Conservation (phyloP, 768 basidiomycete genomes). For the Plicaturopsis crispa region DNA sequence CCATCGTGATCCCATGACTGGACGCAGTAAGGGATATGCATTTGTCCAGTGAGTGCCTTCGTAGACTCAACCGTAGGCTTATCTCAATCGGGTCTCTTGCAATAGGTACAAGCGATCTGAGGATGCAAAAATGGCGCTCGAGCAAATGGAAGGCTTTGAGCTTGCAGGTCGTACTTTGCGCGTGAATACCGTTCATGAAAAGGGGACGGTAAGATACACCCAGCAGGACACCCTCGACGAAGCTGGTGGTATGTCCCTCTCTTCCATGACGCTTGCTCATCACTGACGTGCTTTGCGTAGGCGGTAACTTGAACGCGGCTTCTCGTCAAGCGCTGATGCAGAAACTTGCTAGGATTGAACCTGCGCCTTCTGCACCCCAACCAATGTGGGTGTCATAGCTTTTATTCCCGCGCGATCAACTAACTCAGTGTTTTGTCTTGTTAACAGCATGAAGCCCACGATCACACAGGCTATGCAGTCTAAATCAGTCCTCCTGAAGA, state of each 20-base stretch:
- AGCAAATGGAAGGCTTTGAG: conserved; percentile 99
- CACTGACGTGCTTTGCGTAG: conserved; percentile 30
- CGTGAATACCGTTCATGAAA: conserved; percentile 90
- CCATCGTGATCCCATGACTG: conserved; percentile 90
- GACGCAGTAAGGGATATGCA: conserved; percentile 94
- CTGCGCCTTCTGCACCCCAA: conserved; percentile 45
- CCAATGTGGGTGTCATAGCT: conserved; percentile 42
- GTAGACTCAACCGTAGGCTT: background rate
- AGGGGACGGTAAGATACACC: conserved; percentile 70
- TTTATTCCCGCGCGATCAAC: background rate
- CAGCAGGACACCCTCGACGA: conserved; percentile 83
- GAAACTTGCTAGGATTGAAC: conserved; percentile 96
- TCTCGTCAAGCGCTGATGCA: conserved; percentile 99
- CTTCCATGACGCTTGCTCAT: background rate
- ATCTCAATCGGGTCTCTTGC: too few relatives aligned
- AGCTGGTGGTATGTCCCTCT: conserved; percentile 58
- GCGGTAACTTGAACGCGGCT: conserved; percentile 96
- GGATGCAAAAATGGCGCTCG: conserved; percentile 93
- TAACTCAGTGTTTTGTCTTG: conserved; percentile 10
- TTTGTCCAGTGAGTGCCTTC: conserved; percentile 78
- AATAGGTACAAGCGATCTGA: conserved; percentile 83
- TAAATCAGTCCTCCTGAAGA: conserved; percentile 81
- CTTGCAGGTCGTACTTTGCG: conserved; percentile 89
- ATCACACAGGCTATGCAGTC: conserved; percentile 85
- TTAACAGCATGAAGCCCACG: conserved; percentile 58